Conservation (phyloP, 108 stramenopile genomes). For the Pseudonitzschia delicatissima region DNA sequence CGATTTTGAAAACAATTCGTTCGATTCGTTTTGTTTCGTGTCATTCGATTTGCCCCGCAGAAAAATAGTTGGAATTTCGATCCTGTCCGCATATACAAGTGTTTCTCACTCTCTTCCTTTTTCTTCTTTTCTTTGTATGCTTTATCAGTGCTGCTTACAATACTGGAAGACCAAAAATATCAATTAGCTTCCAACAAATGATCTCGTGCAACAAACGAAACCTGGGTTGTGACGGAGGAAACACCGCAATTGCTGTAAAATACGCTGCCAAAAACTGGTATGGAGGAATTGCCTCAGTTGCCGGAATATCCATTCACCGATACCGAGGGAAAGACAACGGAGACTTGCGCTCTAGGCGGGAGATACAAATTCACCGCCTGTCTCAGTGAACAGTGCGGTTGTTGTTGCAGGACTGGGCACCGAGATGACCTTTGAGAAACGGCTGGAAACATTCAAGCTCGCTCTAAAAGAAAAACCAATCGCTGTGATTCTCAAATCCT, state of each 20-base stretch:
- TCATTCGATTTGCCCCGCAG: too few species aligned
- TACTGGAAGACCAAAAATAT: slow-evolving; percentile 25
- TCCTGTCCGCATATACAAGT: neutral
- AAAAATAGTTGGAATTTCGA: neutral
- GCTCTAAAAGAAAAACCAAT: slow-evolving; percentile 50
- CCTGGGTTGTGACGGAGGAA: slow-evolving; percentile 84
- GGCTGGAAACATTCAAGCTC: slow-evolving; percentile 39
- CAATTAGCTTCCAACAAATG: slow-evolving; percentile 74
- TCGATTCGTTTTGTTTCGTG: neutral
- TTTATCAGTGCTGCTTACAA: slow-evolving; percentile 34
- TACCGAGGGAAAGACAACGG: slow-evolving; percentile 28
- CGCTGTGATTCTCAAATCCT: slow-evolving; percentile 45
- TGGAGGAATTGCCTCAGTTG: slow-evolving; percentile 36
- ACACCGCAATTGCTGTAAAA: slow-evolving; percentile 45
- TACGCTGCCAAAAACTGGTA: slow-evolving; percentile 41
- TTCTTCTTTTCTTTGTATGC: neutral
- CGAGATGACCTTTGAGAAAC: slow-evolving; percentile 36
- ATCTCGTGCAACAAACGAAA: slow-evolving; percentile 71
- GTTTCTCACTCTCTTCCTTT: neutral
- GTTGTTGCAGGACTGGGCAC: slow-evolving; percentile 31
- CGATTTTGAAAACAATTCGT: neutral
- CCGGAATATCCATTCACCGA: slow-evolving; percentile 53
- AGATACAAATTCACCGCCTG: slow-evolving; percentile 20
- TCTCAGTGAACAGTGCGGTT: slow-evolving; percentile 21
- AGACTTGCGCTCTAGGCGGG: slow-evolving; percentile 17